Base-by-base conservation (phyloP, 495 filamentous ascomycete species). In the Aspergillus sclerotioniger region DNA sequence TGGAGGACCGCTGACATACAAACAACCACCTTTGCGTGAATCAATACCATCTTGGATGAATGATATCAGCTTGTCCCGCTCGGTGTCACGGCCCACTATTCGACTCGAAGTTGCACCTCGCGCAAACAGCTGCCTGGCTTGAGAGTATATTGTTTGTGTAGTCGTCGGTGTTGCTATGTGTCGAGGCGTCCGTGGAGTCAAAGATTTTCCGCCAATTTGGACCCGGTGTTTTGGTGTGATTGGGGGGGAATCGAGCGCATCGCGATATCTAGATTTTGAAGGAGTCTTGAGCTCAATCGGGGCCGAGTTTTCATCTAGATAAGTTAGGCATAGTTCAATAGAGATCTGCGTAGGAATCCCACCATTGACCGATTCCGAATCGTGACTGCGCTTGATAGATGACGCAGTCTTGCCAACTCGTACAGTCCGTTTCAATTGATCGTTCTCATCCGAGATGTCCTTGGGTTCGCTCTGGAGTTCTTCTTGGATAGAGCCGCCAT, bases 1-100 rank as follows among this genome's bases (percentile, higher is more conserved):
- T 2, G 94, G 94, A 29, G 94, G 94, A 0, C 94, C 94, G 62
- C 91, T 96, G 62, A 99, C 86, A 67, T 99, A 99, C 37, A 96
- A 80, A 67, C 92, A 96, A n/a, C 91, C 90, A 49, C 89, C 87
- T 17, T 81, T 80, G 9, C 76, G 76, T 15, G 81, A 69, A 10
- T 79, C 72, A 9, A 87, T 72, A 58, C 87, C 84, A 39, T 82
- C 78, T 35, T 81, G 72, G 41, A 99, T 78, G 61, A 98, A 97
- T 0, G 62, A 62, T 4, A 75, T 70, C 20, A 99, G 74, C 53
- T 92, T 85, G 17, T 81, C 73, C 51, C 87, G 82, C 67, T 99
- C 94, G 0, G 83, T 72, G 33, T 96, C 91, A 37, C 94, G 85
- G 35, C 94, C 94, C 64, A 97, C 78, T 39, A 99, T 75, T 63